A percentile compares a stretch with the other conserved stretches of the same genome.
phyloP scores from a whole-genome alignment of 495 filamentous ascomycete genomes.

The Aspergillus cristatus region DNA sequence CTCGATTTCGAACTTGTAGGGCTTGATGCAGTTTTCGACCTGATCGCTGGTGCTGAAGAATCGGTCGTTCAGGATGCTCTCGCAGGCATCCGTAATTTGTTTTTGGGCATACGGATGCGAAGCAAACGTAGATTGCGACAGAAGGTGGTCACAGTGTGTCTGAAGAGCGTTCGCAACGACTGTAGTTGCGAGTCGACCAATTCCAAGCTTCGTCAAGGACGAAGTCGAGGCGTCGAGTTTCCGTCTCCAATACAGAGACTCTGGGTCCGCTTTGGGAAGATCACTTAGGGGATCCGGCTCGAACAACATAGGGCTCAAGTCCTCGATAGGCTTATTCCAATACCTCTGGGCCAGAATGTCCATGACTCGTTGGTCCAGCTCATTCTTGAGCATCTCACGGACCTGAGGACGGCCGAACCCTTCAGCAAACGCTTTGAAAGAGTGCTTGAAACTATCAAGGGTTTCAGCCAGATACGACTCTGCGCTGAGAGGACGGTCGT shows the following conservation, averaged over 20 bases:
- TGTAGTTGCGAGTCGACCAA: slow-evolving; percentile 84
- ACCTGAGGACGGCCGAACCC: slow-evolving; percentile 85
- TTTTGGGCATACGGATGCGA: slow-evolving; percentile 85
- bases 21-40: slow-evolving; percentile 99
- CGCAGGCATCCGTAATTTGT: slow-evolving; percentile 82
- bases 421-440: slow-evolving; percentile 87
- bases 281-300: slow-evolving; percentile 67
- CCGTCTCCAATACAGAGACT: slow-evolving; percentile 83
- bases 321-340: slow-evolving; percentile 93
- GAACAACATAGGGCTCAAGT: slow-evolving; percentile 48
- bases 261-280: slow-evolving; percentile 72
- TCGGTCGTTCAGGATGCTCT: slow-evolving; percentile 80
- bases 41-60: slow-evolving; percentile 96
- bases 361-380: slow-evolving; percentile 89
- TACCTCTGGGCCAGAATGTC: slow-evolving; percentile 92
- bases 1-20: slow-evolving; percentile 96
- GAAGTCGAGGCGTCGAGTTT: slow-evolving; percentile 91
- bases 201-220: slow-evolving; percentile 82
- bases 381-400: slow-evolving; percentile 77
- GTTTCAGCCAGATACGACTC: slow-evolving; percentile 94
- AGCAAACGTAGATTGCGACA: slow-evolving; percentile 71
- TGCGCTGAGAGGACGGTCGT: slow-evolving; percentile 86
- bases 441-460: slow-evolving; percentile 94
- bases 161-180: slow-evolving; percentile 85
- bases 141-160: slow-evolving; percentile 68